Base-by-base conservation (phyloP, 2,329 filamentous ascomycete species). In the Clarireedia paspali region DNA sequence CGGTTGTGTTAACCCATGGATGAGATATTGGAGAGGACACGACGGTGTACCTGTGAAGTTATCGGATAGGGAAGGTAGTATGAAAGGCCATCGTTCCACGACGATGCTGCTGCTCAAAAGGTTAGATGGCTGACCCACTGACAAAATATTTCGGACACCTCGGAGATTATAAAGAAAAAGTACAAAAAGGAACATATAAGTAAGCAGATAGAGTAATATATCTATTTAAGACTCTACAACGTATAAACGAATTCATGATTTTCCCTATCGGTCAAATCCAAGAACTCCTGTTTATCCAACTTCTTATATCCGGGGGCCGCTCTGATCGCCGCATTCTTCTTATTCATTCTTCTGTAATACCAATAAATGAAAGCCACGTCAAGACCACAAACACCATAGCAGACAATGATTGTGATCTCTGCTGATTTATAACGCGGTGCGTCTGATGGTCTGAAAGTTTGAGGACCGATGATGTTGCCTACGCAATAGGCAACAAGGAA, bases 381-480 rank as follows among this genome's bases (percentile, higher is more conserved):
- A 10, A 66, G 2, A 0, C 54, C 40, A 44, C 60, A 63, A 5
- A 64, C 47, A 0, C 48, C 50, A 57, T 60, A 66, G 44, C 64
- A 66, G 6, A 63, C 59, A 66, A 83, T 73, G 55, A 82, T 76
- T 15, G 77, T 74, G 24, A 82, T 73, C 58, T 67, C 57, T 24
- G 65, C 66, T 4, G 63, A 60, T 2, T 57, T 48, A 39, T 68
- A 68, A 3, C 76, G 69, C 1, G 79, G 80, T 0, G 74, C 76
- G 57, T 82, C 77, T 42, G 70, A 70, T 4, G 64, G 62, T 61
- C 76, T 59, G 45, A 68, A 68, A 7, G 63, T 63, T 34, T 69
- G 67, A 3, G 67, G 66, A 4, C 78, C 77, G 34, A 80, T 76
- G 56, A 81, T 80, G 61, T 79, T 78, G 0, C 77, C 78, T 1